Evolutionary conservation across 1,284 basidiomycete species (phyloP).

Genomic region (Puccinia triticina): DNA sequence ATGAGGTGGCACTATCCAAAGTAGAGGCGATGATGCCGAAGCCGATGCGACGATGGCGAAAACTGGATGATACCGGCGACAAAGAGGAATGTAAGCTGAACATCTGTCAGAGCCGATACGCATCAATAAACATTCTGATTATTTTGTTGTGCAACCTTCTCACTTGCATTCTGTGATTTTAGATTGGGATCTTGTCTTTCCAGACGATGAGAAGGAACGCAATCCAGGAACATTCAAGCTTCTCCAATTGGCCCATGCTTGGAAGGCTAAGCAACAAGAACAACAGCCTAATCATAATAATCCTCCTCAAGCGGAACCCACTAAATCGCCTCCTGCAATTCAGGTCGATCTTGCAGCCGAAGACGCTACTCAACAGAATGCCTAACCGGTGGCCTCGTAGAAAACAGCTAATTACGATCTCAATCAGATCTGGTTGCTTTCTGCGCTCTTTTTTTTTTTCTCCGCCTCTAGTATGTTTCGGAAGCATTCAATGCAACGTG

Average conservation of each 20-base stretch:
- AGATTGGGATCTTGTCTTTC: constrained; percentile 93
- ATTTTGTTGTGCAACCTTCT: constrained; percentile 26
- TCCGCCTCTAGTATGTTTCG: too few relatives aligned
- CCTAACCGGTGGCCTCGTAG: background rate
- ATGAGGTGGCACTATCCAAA: constrained; percentile 69
- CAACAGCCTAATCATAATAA: constrained; percentile 45
- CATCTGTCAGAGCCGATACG: background rate
- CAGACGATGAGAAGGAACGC: constrained; percentile 87
- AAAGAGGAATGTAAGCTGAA: constrained; percentile 73
- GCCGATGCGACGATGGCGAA: constrained; percentile 78
- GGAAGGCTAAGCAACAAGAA: constrained; percentile 64
- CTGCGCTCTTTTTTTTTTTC: background rate
- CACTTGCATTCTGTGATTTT: constrained; percentile 40
- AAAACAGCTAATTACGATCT: background rate
- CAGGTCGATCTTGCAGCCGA: background rate
- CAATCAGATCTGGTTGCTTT: background rate
- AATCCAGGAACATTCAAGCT: constrained; percentile 89
- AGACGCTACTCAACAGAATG: background rate
- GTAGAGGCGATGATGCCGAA: constrained; percentile 89
- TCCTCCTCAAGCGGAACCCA: background rate
- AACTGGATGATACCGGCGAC: constrained; percentile 79
- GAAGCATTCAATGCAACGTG: too few relatives aligned
- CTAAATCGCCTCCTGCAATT: background rate
- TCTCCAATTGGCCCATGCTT: constrained; percentile 85
- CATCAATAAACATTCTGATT: constrained; percentile 8